Percentiles rank a stretch among this genome's conserved stretches.
Evolutionary conservation across 169 alveolate genomes (phyloP).

Genomic region (Eimeria praecox): DNA sequence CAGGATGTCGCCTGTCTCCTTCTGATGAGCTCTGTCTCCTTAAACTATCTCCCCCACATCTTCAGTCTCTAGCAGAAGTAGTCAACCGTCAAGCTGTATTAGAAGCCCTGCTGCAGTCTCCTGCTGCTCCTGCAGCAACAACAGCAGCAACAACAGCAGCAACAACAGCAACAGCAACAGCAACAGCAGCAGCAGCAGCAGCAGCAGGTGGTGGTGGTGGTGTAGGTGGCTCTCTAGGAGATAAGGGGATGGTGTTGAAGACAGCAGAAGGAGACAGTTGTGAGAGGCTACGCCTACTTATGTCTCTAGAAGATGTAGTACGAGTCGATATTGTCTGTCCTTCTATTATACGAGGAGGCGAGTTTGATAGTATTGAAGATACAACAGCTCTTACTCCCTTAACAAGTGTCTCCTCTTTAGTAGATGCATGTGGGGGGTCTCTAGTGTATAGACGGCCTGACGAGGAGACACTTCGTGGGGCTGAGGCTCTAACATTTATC

Average conservation of each 20-base stretch:
- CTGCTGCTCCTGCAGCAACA: conserved; percentile 1
- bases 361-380: conserved; percentile 81
- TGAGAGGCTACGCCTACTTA: background rate
- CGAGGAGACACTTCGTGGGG: conserved; percentile 72
- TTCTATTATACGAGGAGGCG: conserved; percentile 82
- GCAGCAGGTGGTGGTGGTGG: too few species aligned
- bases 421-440: conserved; percentile 48
- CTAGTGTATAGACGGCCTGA: conserved; percentile 37
- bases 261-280: background rate
- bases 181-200: background rate
- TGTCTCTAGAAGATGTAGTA: background rate
- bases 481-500: conserved; percentile 58
- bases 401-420: conserved; percentile 19
- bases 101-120: conserved; percentile 62
- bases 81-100: conserved; percentile 81
- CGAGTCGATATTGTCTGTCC: conserved; percentile 73
- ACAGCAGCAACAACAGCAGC: background rate
- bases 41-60: conserved; percentile 73
- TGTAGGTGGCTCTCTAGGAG: background rate
- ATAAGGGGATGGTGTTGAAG: background rate
- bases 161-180: background rate
- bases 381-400: background rate
- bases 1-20: conserved; percentile 82
- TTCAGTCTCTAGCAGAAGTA: conserved; percentile 79
- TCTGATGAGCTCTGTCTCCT: conserved; percentile 85